Conservation (phyloP, 306 rosid genomes). For the Inga oerstediana region DNA sequence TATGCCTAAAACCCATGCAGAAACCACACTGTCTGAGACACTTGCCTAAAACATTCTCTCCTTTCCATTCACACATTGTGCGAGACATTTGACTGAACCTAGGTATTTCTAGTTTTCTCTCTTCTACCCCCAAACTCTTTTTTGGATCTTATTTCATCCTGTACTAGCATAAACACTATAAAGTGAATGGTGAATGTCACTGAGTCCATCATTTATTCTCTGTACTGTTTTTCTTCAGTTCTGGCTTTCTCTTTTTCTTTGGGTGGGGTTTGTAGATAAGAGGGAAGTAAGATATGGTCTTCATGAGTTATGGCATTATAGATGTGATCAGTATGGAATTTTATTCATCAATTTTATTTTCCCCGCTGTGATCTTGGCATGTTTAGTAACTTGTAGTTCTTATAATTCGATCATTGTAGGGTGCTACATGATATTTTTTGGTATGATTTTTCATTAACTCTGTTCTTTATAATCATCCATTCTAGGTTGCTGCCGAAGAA, state of each 20-base stretch:
- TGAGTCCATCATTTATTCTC: background rate
- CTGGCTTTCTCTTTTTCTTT: background rate
- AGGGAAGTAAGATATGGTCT: too few species aligned
- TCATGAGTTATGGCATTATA: too few species aligned
- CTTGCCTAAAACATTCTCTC: too few species aligned
- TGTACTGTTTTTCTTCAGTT: background rate
- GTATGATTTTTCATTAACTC: background rate
- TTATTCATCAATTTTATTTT: too few species aligned
- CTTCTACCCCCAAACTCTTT: too few species aligned
- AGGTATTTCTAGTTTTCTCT: background rate
- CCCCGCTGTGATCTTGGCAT: background rate
- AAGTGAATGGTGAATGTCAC: too few species aligned
- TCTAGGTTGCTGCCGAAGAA: constrained; percentile 63
- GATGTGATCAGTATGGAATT: too few species aligned
- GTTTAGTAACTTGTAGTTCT: background rate
- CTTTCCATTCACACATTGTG: too few species aligned
- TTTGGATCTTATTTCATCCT: too few species aligned
- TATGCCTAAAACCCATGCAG: background rate
- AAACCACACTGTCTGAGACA: too few species aligned
- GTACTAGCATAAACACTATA: too few species aligned
- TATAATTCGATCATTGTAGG: too few species aligned
- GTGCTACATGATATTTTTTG: constrained; percentile 7
- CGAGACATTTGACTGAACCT: background rate
- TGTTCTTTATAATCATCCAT: constrained; percentile 24
- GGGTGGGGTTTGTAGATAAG: background rate